Evolutionary conservation across 176 grass and related monocot genomes (phyloP).

Genomic region (Hordeum vulgare): MorexV3_pseudomolecules_assembly NC_058519.1:590739613-590740112

Average conservation of each 20-base stretch:
- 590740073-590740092: conserved; percentile 73
- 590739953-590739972: not conserved
- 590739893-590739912: conserved; percentile 74
- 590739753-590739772: conserved; percentile 83
- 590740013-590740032: conserved; percentile 95
- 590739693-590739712: not conserved
- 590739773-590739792: conserved; percentile 61
- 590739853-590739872: conserved; percentile 52
- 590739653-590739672: not conserved
- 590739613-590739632: conserved; percentile 77
- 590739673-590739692: not conserved
- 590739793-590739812: conserved; percentile 78
- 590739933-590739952: not conserved
- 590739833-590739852: conserved; percentile 71
- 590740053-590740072: conserved; percentile 91
- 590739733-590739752: conserved; percentile 80
- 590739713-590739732: conserved; percentile 37
- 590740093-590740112: conserved; percentile 62
- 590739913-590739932: conserved; percentile 59
- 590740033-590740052: conserved; percentile 58
- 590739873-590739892: conserved; percentile 68
- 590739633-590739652: not conserved
- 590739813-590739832: conserved; percentile 74
- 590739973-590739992: not conserved
- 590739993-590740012: not conserved